Evolutionary conservation across 2,329 filamentous ascomycete species (phyloP), one percentile per base, ranked within the genome.

Genomic region (Diaporthe vaccinii): DNA sequence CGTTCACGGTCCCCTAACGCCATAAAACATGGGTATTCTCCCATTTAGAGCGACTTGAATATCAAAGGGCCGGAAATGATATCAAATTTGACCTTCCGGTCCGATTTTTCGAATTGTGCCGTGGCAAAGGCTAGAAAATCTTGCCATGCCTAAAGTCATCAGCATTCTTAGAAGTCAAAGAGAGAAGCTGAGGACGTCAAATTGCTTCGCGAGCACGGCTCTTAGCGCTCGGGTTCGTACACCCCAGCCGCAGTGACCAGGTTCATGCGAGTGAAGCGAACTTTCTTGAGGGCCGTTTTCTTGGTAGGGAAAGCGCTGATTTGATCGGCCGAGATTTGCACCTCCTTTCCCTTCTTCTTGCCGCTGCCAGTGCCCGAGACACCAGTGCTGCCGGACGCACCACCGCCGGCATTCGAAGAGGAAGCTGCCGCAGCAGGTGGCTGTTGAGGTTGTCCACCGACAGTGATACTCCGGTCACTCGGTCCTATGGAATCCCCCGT

Each of bases 251-350:
- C 95, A 76, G 98, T 88, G 17, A 98, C 93, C 78, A 98, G 84
- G 82, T 99, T 99, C 95, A 98, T 98, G 76, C 95, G 89, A 4
- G 97, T 98, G 80, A 98, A 98, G 81, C 93, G 91, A 72, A 98
- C 96, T 85, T 96, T 97, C 84, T 97, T 94, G 15, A 98, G 94
- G 0, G 96, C 96, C 22, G 94, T 96, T 86, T 98, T 98, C 90
- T 99, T 99, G 5, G 97, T 98, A 0, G 95, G 93, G 82, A 98
- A 98, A 0, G 95, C 96, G 78, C 92, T 95, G 85, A 99, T 97
- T 85, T 98, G 97, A 81, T 99, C 97, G 0, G 95, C 93, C 0
- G 93, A 96, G 59, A 98, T 93, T 80, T 95, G 94, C 5, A 95
- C 94, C 80, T 98, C 96, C 84, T 98, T 98, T 74, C 91, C 91